These are phyloP conservation scores for Fusarium sp. DNA, from an alignment of 2,329 filamentous ascomycete genomes.

Conservation along the genomic window DNA sequence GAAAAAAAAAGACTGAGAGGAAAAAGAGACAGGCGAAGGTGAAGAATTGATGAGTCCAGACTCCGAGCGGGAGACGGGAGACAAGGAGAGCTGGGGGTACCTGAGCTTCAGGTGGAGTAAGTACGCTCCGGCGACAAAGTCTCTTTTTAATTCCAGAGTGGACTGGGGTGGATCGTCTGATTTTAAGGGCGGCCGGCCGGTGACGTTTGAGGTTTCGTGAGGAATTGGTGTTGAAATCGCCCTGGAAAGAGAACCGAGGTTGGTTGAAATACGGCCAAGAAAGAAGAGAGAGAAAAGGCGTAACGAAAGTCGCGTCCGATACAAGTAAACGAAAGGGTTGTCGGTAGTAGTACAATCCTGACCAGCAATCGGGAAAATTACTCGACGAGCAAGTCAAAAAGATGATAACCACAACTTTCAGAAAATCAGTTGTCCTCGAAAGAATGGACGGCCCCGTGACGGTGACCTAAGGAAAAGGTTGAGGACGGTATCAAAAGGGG, in stretches of 20 bases:
- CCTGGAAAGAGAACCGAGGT: slow-evolving; percentile 23
- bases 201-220: slow-evolving; percentile 38
- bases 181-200: slow-evolving; percentile 37
- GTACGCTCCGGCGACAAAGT: slow-evolving; percentile 28
- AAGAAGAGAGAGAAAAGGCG: slow-evolving; percentile 7
- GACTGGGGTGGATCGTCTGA: slow-evolving; percentile 40
- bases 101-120: slow-evolving; percentile 27
- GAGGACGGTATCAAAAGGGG: slow-evolving; percentile 32
- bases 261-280: slow-evolving; percentile 20
- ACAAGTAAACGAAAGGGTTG: slow-evolving; percentile 20
- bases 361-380: not conserved
- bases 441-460: slow-evolving; percentile 35
- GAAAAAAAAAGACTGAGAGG: not conserved
- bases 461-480: slow-evolving; percentile 23
- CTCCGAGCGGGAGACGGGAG: slow-evolving; percentile 1
- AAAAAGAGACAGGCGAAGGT: slow-evolving; percentile 13
- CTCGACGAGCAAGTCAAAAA: slow-evolving; percentile 9
- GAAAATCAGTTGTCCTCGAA: slow-evolving; percentile 22
- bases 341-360: slow-evolving; percentile 9
- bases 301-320: slow-evolving; percentile 29
- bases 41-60: slow-evolving; percentile 22
- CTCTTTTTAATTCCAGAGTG: slow-evolving; percentile 28
- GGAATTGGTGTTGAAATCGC: slow-evolving; percentile 29
- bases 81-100: slow-evolving; percentile 12
- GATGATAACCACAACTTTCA: slow-evolving; percentile 3